A percentile compares a stretch with the other conserved stretches of the same genome.
Evolutionary conservation across 2,329 filamentous ascomycete species (phyloP).

Genomic region (Balansia obtecta): DNA sequence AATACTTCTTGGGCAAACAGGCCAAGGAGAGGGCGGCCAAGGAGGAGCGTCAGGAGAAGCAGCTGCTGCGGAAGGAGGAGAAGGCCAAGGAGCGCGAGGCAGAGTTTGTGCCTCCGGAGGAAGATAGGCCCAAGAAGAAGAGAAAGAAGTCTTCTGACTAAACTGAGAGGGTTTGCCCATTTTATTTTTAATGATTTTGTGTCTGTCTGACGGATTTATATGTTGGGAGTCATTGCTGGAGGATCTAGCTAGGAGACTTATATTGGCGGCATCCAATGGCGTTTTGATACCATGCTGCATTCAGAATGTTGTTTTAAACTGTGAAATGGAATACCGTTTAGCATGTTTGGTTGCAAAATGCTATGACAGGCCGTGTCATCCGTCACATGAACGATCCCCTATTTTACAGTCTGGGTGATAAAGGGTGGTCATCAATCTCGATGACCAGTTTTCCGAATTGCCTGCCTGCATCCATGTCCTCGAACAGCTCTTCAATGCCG

Average conservation of each 20-base stretch:
- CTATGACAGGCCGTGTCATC: no score
- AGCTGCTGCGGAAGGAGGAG: slow-evolving; percentile 77
- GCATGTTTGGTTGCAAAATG: not conserved
- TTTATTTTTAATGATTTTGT: not conserved
- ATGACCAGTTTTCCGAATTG: slow-evolving; percentile 94
- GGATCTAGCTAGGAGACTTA: not conserved
- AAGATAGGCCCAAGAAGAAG: slow-evolving; percentile 54
- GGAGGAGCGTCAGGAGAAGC: slow-evolving; percentile 71
- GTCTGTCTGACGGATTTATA: not conserved
- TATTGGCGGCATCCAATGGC: slow-evolving; percentile 3
- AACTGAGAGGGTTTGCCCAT: not conserved
- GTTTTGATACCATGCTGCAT: slow-evolving; percentile 9
- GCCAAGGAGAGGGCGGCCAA: slow-evolving; percentile 75
- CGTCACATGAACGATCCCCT: no score
- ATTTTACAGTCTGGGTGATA: slow-evolving; percentile 27
- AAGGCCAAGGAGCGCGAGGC: slow-evolving; percentile 75
- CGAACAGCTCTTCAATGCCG: slow-evolving; percentile 73
- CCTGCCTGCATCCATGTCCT: slow-evolving; percentile 71
- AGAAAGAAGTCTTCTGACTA: slow-evolving; percentile 39
- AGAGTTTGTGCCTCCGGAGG: slow-evolving; percentile 79
- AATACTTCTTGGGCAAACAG: slow-evolving; percentile 90
- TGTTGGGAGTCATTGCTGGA: not conserved
- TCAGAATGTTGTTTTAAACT: slow-evolving; percentile 5
- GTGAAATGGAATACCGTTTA: not conserved
- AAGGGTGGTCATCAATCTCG: slow-evolving; percentile 38